These are phyloP conservation scores for Piper betle DNA, from an alignment of 164 flowering plant genomes.

Conservation along the genomic window DNA sequence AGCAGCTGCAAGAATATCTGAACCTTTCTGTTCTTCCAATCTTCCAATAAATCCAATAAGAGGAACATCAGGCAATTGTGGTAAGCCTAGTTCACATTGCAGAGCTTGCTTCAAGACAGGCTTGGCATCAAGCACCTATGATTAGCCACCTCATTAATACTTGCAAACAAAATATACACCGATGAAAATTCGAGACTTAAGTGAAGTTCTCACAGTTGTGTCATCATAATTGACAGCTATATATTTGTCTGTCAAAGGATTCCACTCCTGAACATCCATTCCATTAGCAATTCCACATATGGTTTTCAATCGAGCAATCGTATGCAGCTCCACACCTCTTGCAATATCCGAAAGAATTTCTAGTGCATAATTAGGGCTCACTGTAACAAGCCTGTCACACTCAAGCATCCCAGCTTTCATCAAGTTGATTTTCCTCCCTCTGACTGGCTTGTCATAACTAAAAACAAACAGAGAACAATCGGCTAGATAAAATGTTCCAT, in stretches of 20 bases:
- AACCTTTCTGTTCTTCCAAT: conserved; percentile 95
- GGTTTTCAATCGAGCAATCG: conserved; percentile 27
- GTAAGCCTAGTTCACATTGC: conserved; percentile 86
- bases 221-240: conserved; percentile 45
- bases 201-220: conserved; percentile 50
- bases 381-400: conserved; percentile 55
- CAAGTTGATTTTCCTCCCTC: conserved; percentile 96
- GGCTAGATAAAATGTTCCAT: neutral
- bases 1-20: conserved; percentile 77
- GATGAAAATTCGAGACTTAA: neutral
- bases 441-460: conserved; percentile 72
- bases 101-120: conserved; percentile 75
- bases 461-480: neutral
- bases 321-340: conserved; percentile 73
- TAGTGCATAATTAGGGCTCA: conserved; percentile 83
- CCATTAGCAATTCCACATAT: conserved; percentile 74
- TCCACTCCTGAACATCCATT: conserved; percentile 96
- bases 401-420: conserved; percentile 91
- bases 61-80: conserved; percentile 56
- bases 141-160: neutral
- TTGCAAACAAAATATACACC: neutral
- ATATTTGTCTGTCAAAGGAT: conserved; percentile 64
- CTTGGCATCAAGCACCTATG: conserved; percentile 65
- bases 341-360: conserved; percentile 58
- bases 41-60: conserved; percentile 90